These are phyloP conservation scores for Rostrohypoxylon terebratum DNA, from an alignment of 495 filamentous ascomycete genomes.

Conservation along the genomic window DNA sequence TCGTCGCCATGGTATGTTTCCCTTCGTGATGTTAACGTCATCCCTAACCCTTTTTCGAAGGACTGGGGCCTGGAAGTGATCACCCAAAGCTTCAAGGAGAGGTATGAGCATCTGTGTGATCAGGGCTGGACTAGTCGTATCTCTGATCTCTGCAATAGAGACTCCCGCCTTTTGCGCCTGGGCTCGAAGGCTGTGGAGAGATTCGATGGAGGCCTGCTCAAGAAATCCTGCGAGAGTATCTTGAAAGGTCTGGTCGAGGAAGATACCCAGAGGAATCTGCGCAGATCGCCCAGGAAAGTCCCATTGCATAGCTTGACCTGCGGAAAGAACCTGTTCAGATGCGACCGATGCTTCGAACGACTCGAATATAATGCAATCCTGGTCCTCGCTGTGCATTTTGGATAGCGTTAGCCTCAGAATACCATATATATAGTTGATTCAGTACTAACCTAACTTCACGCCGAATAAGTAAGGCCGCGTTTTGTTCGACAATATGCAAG, in stretches of 20 bases:
- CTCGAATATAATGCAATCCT: slow-evolving; percentile 58
- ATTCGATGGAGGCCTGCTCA: slow-evolving; percentile 68
- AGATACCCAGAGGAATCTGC: slow-evolving; percentile 56
- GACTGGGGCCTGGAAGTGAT: slow-evolving; percentile 42
- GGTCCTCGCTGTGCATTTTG: slow-evolving; percentile 23
- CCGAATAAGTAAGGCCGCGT: slow-evolving; percentile 66
- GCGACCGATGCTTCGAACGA: slow-evolving; percentile 67
- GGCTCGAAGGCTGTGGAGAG: slow-evolving; percentile 64
- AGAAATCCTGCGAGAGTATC: slow-evolving; percentile 64
- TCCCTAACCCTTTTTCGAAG: slow-evolving; percentile 70
- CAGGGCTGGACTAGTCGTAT: slow-evolving; percentile 65
- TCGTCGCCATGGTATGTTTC: slow-evolving; percentile 67
- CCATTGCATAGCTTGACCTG: slow-evolving; percentile 52
- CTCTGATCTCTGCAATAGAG: slow-evolving; percentile 62
- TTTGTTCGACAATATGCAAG: slow-evolving; percentile 65
- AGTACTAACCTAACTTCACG: slow-evolving; percentile 54
- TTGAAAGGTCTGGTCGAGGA: slow-evolving; percentile 61
- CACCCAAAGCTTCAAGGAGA: slow-evolving; percentile 65
- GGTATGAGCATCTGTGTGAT: slow-evolving; percentile 68
- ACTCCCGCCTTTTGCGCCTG: slow-evolving; percentile 62
- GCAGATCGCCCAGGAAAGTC: slow-evolving; percentile 57
- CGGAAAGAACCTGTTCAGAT: slow-evolving; percentile 58
- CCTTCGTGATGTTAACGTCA: slow-evolving; percentile 62
- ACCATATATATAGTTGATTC: not conserved
- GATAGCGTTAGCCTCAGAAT: not conserved